Percentiles rank a stretch among this genome's conserved stretches.
These are phyloP conservation scores for Taxillus chinensis DNA, from an alignment of 164 flowering plant species.

Conservation along the genomic window DNA sequence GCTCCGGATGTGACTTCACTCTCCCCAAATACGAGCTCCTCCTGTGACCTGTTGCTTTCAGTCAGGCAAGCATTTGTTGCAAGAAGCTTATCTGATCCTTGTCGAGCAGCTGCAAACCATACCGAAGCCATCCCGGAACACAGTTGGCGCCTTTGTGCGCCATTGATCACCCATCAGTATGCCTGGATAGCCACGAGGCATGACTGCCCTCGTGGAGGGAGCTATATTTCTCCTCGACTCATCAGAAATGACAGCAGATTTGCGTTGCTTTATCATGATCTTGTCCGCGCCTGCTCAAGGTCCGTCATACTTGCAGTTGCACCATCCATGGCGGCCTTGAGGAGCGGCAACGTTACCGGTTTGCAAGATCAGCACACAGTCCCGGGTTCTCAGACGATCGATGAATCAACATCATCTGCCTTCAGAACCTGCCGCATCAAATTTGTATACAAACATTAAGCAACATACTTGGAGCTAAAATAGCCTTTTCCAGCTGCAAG, in stretches of 20 bases:
- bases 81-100: slow-evolving; percentile 69
- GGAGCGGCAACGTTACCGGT: slow-evolving; percentile 83
- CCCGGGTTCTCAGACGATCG: slow-evolving; percentile 88
- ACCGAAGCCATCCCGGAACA: slow-evolving; percentile 81
- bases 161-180: slow-evolving; percentile 89
- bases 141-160: slow-evolving; percentile 93
- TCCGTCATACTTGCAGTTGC: slow-evolving; percentile 75
- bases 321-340: slow-evolving; percentile 92
- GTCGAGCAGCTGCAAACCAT: slow-evolving; percentile 83
- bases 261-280: slow-evolving; percentile 87
- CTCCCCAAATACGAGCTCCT: slow-evolving; percentile 93
- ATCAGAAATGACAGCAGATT: slow-evolving; percentile 85
- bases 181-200: slow-evolving; percentile 89
- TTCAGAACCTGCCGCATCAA: slow-evolving; percentile 89
- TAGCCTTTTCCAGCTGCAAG: no score
- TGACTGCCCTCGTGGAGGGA: slow-evolving; percentile 96
- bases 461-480: no score
- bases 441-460: no score
- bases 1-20: slow-evolving; percentile 84
- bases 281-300: slow-evolving; percentile 75
- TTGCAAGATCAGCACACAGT: slow-evolving; percentile 90
- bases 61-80: slow-evolving; percentile 88
- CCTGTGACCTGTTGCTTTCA: slow-evolving; percentile 93
- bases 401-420: slow-evolving; percentile 93
- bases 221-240: slow-evolving; percentile 81